These are phyloP conservation scores for Candida sakaeoensis DNA, from an alignment of 805 yeast genomes.

Conservation along the genomic window DNA sequence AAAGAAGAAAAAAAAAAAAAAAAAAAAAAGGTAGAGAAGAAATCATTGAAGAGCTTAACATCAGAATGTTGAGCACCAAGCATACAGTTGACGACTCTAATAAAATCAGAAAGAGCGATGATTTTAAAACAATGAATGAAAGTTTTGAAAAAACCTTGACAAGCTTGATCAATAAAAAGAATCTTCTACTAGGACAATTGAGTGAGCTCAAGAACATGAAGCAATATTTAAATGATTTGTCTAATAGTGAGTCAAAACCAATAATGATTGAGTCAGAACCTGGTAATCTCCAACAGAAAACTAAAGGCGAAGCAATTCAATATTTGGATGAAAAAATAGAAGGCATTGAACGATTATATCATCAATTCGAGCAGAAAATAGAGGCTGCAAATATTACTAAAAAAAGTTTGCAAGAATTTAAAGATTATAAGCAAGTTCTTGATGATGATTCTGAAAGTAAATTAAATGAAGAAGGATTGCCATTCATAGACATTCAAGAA, in stretches of 20 bases:
- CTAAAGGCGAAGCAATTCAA: constrained; percentile 22
- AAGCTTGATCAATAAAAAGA: constrained; percentile 4
- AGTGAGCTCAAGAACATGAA: constrained; percentile 4
- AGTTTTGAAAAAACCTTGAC: constrained; percentile 4
- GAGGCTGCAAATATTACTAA: constrained; percentile 33
- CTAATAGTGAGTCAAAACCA: constrained; percentile 1
- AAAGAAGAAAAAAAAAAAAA: background rate
- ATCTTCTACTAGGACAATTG: constrained; percentile 2
- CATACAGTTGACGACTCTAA: background rate
- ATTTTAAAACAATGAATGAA: constrained; percentile 1
- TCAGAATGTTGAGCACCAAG: background rate
- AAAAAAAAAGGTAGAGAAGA: background rate
- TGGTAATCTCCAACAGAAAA: constrained; percentile 38
- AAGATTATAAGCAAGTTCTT: constrained; percentile 11
- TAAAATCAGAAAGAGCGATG: background rate
- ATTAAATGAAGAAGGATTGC: constrained; percentile 47
- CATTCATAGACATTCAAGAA: constrained; percentile 80
- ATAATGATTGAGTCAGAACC: constrained; percentile 34
- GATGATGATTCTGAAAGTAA: constrained; percentile 8
- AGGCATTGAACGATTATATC: constrained; percentile 33
- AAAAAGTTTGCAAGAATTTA: constrained; percentile 21
- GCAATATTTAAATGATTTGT: background rate
- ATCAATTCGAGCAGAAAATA: constrained; percentile 36
- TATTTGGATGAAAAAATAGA: constrained; percentile 25
- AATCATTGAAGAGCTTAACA: background rate